Evolutionary conservation across 225 moss, liverwort and hornwort genomes (phyloP), one percentile per base, ranked within the genome.

Genomic region (Marchantia polymorpha): DNA sequence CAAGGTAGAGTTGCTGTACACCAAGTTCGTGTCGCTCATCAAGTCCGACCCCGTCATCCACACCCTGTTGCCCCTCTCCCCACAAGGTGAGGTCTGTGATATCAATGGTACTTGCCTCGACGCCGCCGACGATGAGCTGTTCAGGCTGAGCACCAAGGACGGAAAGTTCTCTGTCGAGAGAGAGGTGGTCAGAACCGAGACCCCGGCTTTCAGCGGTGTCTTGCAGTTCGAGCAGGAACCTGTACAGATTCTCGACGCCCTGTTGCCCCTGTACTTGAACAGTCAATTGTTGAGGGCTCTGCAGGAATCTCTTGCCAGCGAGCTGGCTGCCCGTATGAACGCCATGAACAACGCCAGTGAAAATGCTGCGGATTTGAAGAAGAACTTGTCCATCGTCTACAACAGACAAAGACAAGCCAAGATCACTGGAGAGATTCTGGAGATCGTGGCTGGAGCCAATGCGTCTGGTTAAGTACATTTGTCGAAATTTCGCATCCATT

Each of bases 1-100:
- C 87, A 96, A 96, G 94, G 96, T 96, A 82, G 96, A 96, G 94
- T 81, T 96, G n/a, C 90, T 96, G 55, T 96, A 96, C 86, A 96
- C 96, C 19, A 89, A 94, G 83, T 96, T 96, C 82, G 83, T 96
- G 65, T 96, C 96, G 4, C 90, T 96, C 54, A 90, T 96, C 86
- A 91, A 89, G 87, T 86, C 96, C 66, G 96, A 96, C 75, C 92
- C 92, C 17, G 88, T 92, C 75, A 92, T 92, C 86, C 91, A 92
- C 88, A 92, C 92, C 16, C 74, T 92, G 72, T 81, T 92, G 78
- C 92, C 92, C 9, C 85, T 92, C 51, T 92, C 92, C 7, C 92
- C 92, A 12, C 90, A 90, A 85, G 92, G 92, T 9, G 90, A 92
- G 84, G 92, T 92, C 12, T 92, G 92, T 80, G 92, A 92, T 68